Conservation (phyloP, 371 early-diverging fungal species). For the Lichtheimia corymbifera region DNA sequence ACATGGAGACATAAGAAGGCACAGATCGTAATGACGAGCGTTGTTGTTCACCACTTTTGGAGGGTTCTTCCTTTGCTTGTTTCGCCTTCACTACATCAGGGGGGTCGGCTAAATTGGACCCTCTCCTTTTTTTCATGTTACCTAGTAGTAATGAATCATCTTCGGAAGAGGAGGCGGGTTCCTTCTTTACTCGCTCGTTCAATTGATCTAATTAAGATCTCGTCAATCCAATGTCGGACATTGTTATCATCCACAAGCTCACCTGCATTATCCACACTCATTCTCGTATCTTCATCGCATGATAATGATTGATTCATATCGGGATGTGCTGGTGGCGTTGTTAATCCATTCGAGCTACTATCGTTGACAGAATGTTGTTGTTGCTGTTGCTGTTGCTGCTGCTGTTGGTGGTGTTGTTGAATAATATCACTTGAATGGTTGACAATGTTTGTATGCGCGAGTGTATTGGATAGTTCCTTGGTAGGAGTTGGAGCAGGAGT, state of each 20-base stretch:
- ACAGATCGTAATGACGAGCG: not conserved
- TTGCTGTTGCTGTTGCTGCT: constrained; percentile 7
- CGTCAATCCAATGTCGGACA: too few relatives aligned
- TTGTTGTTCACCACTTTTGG: too few relatives aligned
- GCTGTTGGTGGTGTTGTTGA: constrained; percentile 6
- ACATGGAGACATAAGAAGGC: constrained; percentile 23
- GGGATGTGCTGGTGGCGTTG: constrained; percentile 16
- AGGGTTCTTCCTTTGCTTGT: not conserved
- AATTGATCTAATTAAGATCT: too few relatives aligned
- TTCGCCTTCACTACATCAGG: constrained; percentile 5
- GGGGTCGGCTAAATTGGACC: constrained; percentile 2
- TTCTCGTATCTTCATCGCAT: constrained; percentile 23
- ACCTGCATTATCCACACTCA: constrained; percentile 25
- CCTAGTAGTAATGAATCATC: constrained; percentile 6
- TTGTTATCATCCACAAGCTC: not conserved
- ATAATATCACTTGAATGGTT: too few relatives aligned
- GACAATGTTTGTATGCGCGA: not conserved
- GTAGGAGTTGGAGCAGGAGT: constrained; percentile 15
- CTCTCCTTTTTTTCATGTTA: constrained; percentile 8
- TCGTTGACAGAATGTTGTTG: not conserved
- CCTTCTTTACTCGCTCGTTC: too few relatives aligned
- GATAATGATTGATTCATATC: constrained; percentile 14
- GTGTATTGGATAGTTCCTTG: constrained; percentile 12
- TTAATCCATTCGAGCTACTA: constrained; percentile 2
- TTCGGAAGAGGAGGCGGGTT: constrained; percentile 6